Conservation (phyloP, 176 grass and related monocot species). For the Triticum timopheevii region DNA sequence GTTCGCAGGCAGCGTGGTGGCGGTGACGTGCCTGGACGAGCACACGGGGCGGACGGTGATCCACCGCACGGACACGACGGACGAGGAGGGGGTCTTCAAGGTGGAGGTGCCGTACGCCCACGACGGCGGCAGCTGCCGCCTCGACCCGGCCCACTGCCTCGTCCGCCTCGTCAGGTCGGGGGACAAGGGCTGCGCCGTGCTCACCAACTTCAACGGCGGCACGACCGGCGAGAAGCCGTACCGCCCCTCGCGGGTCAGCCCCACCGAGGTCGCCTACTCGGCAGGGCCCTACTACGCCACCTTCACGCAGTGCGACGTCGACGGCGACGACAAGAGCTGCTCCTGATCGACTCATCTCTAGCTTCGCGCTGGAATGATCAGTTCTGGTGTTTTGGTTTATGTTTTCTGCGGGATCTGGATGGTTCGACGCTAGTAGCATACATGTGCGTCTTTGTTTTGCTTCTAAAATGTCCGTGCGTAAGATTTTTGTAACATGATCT, state of each 20-base stretch:
- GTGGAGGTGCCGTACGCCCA: slow-evolving; percentile 35
- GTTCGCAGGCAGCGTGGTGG: slow-evolving; percentile 44
- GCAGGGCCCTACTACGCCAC: slow-evolving; percentile 74
- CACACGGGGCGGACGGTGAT: slow-evolving; percentile 28
- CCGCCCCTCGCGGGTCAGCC: slow-evolving; percentile 26
- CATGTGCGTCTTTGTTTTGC: not conserved
- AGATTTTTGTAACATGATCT: not conserved
- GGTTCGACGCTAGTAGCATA: not conserved
- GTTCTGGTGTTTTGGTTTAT: not conserved
- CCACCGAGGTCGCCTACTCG: slow-evolving; percentile 28
- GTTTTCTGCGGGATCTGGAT: not conserved
- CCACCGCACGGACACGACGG: slow-evolving; percentile 46
- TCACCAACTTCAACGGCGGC: slow-evolving; percentile 76
- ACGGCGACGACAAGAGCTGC: not conserved
- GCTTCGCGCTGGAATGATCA: not conserved
- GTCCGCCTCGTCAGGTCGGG: slow-evolving; percentile 61
- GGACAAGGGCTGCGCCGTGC: slow-evolving; percentile 42
- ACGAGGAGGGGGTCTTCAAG: slow-evolving; percentile 51
- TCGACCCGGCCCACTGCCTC: slow-evolving; percentile 33
- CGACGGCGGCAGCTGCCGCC: not conserved
- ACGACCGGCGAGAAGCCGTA: slow-evolving; percentile 34
- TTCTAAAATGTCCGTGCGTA: not conserved
- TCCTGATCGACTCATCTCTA: not conserved
- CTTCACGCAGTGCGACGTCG: slow-evolving; percentile 34
- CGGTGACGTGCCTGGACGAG: slow-evolving; percentile 62